These are phyloP conservation scores for Pyrus communis DNA, from an alignment of 306 rosid species.

Conservation along the genomic window DNA sequence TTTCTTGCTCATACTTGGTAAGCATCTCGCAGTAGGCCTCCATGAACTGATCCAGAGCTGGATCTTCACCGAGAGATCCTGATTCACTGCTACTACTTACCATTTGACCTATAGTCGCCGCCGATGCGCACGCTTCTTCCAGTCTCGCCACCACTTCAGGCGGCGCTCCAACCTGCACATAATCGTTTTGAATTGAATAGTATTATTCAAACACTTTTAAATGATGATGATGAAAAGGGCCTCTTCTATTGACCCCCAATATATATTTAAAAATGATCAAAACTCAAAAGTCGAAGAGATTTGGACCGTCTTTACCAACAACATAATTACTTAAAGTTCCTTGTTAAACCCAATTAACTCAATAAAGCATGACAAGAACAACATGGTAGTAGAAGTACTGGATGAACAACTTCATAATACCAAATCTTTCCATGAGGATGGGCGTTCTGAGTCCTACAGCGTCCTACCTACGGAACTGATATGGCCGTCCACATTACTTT, in stretches of 20 bases:
- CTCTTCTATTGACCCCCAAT: too few relatives aligned
- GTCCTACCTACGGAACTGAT: not conserved
- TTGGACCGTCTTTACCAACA: not conserved
- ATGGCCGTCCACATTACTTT: not conserved
- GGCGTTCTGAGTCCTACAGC: not conserved
- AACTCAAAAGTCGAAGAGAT: not conserved
- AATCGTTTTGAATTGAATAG: not conserved
- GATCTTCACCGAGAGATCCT: slow-evolving; percentile 78
- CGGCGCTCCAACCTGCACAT: slow-evolving; percentile 89
- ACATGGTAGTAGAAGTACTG: not conserved
- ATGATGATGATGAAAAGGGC: not conserved
- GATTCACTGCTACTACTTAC: slow-evolving; percentile 16
- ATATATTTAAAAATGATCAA: too few relatives aligned
- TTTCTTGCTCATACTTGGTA: slow-evolving; percentile 87
- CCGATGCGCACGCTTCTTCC: slow-evolving; percentile 67
- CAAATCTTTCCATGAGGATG: not conserved
- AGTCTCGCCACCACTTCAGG: slow-evolving; percentile 71
- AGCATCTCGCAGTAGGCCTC: slow-evolving; percentile 99
- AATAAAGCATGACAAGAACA: not conserved
- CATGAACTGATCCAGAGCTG: slow-evolving; percentile 96
- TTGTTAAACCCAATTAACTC: slow-evolving; percentile 5
- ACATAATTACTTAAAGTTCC: not conserved
- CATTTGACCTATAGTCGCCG: slow-evolving; percentile 36
- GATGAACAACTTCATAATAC: not conserved
- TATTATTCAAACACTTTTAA: not conserved